Evolutionary conservation across 164 flowering plant genomes (phyloP).

Genomic region (Stephania yunnanensis): DNA sequence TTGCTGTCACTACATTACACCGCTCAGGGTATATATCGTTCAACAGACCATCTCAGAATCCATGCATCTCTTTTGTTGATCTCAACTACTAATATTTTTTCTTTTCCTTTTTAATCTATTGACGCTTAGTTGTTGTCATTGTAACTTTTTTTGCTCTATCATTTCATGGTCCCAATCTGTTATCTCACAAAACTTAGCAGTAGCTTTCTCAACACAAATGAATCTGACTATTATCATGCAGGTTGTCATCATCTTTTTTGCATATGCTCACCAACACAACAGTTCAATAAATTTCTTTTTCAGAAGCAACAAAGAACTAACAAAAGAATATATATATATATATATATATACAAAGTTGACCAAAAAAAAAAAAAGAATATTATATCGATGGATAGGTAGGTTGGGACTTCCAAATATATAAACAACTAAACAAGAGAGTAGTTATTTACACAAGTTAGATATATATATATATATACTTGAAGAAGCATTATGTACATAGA

Average conservation of each 20-base stretch:
- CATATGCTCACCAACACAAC: neutral
- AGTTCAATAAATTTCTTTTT: neutral
- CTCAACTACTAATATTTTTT: no score
- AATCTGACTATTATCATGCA: no score
- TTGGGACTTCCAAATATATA: neutral
- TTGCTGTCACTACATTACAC: no score
- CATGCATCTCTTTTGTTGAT: neutral
- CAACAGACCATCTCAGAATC: neutral
- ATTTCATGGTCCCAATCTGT: neutral
- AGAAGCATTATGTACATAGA: slow-evolving; percentile 27
- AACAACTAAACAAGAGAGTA: neutral
- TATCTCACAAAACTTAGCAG: neutral
- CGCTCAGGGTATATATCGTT: no score
- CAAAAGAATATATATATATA: neutral
- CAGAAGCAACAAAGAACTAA: neutral
- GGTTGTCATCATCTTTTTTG: neutral
- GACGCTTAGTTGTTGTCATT: no score
- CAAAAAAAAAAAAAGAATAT: neutral
- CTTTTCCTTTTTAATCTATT: no score
- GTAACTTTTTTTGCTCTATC: no score
- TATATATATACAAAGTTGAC: no score
- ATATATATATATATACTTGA: slow-evolving; percentile 18
- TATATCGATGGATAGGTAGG: neutral
- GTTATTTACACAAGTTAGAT: slow-evolving; percentile 1
- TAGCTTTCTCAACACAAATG: no score